A percentile compares a stretch with the other conserved stretches of the same genome.
Evolutionary conservation across 768 basidiomycete species (phyloP).

Genomic region (Botryobasidium botryosum): DNA sequence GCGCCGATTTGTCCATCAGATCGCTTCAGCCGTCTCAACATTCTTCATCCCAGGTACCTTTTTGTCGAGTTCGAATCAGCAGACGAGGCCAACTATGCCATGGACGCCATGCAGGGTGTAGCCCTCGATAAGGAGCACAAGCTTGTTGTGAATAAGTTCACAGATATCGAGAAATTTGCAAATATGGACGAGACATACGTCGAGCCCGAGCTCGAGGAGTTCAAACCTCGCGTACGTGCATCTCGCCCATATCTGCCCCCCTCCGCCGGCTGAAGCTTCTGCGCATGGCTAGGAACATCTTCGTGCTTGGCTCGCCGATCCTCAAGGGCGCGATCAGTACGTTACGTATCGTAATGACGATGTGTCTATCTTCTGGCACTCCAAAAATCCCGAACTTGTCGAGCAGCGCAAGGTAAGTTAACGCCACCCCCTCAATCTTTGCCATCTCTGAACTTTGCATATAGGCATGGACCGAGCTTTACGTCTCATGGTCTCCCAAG

Average conservation of each 20-base stretch:
- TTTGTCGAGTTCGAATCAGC: constrained; percentile 64
- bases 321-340: constrained; percentile 88
- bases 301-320: constrained; percentile 85
- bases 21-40: neutral
- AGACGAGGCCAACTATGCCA: constrained; percentile 53
- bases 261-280: neutral
- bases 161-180: constrained; percentile 73
- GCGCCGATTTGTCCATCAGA: constrained; percentile 13
- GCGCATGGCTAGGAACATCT: constrained; percentile 61
- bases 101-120: constrained; percentile 52
- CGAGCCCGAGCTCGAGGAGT: constrained; percentile 60
- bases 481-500: constrained; percentile 90
- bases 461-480: constrained; percentile 93
- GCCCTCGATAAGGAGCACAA: constrained; percentile 79
- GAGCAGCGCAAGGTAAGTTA: constrained; percentile 50
- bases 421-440: neutral
- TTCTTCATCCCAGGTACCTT: constrained; percentile 36
- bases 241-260: neutral
- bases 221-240: constrained; percentile 44
- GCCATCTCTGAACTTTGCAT: neutral
- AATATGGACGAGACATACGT: constrained; percentile 60
- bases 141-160: constrained; percentile 73
- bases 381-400: constrained; percentile 70
- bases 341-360: constrained; percentile 87
- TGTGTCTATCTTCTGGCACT: constrained; percentile 83